Base-by-base conservation (phyloP, 345 rosid genomes). In the Salix arbutifolia region DNA sequence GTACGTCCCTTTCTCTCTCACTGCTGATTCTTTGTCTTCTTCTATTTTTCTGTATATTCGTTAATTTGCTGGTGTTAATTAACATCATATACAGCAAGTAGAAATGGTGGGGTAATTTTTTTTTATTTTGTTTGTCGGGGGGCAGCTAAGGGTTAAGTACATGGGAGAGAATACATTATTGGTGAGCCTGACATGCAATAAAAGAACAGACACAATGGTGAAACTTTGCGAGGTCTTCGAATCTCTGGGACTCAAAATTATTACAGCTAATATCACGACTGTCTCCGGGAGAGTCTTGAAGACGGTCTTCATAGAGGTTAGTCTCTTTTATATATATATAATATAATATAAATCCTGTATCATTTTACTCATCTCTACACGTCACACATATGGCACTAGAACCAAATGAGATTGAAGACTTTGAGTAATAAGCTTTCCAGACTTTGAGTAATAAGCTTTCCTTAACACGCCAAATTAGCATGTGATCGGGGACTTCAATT, bases 271-370 rank as follows among this genome's bases (percentile, higher is more conserved):
- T 73, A 89, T 96, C 77, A 87, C 90, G 0, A 83, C 91, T 21
- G 90, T 92, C 77, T 89, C 98, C 1, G 97, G 92, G 10, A 82
- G 85, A 79, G 91, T 96, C 26, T 82, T 86, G 79, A 88, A 96
- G 83, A 96, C 98, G 0, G 85, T 91, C 79, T 91, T 93, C 76
- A 72, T 96, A 42, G 91, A 96, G 98, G 99, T 93, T 70, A 77
- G 74, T 71, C n/a, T 21, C 53, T 76, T 75, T 2, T 1, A 16
- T 31, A 33, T 33, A 31, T 31, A 31, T 31, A 4, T 31, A n/a
- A n/a, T n/a, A n/a, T n/a, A n/a, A n/a, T n/a, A n/a, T n/a, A 28
- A 28, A 28, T 28, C 30, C 30, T 28, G 30, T 28, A 30, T 65
- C 13, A 1, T 31, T 53, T 62, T 16, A 25, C 19, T 8, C 40